Conservation (phyloP, 2,329 filamentous ascomycete genomes). For the Aspergillus sclerotialis region DNA sequence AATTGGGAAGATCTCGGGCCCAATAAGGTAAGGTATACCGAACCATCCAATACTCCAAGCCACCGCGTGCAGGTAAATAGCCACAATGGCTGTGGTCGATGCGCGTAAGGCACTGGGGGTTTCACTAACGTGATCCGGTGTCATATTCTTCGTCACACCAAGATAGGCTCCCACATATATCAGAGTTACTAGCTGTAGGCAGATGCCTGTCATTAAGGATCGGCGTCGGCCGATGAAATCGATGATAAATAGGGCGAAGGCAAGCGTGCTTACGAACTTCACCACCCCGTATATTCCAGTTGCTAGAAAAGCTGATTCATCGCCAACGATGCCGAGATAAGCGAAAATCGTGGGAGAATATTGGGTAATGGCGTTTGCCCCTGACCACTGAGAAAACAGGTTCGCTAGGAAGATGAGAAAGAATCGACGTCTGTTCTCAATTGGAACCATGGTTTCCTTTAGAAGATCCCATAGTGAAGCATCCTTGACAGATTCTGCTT, state of each 20-base stretch:
- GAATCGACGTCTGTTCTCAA: slow-evolving; percentile 34
- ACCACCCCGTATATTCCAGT: slow-evolving; percentile 38
- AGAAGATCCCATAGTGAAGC: slow-evolving; percentile 23
- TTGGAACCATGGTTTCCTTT: slow-evolving; percentile 30
- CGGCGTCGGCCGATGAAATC: slow-evolving; percentile 38
- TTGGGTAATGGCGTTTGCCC: slow-evolving; percentile 39
- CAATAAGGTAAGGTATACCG: slow-evolving; percentile 41
- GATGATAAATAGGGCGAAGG: slow-evolving; percentile 40
- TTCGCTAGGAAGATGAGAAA: slow-evolving; percentile 34
- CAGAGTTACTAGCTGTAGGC: slow-evolving; percentile 35
- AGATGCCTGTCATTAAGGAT: slow-evolving; percentile 30
- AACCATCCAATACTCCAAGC: slow-evolving; percentile 36
- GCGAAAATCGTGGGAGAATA: slow-evolving; percentile 40
- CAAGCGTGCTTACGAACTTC: slow-evolving; percentile 38
- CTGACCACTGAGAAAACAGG: slow-evolving; percentile 38
- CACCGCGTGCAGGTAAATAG: slow-evolving; percentile 41
- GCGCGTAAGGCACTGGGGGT: slow-evolving; percentile 18
- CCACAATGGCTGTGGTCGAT: slow-evolving; percentile 35
- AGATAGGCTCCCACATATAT: slow-evolving; percentile 38
- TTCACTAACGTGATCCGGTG: slow-evolving; percentile 11
- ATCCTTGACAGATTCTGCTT: slow-evolving; percentile 28
- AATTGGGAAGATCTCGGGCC: slow-evolving; percentile 41
- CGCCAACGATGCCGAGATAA: slow-evolving; percentile 29
- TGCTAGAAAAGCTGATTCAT: slow-evolving; percentile 30
- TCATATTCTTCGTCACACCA: slow-evolving; percentile 19